Base-by-base conservation (phyloP, 495 filamentous ascomycete genomes). In the Evansstolkia leycettana region DNA sequence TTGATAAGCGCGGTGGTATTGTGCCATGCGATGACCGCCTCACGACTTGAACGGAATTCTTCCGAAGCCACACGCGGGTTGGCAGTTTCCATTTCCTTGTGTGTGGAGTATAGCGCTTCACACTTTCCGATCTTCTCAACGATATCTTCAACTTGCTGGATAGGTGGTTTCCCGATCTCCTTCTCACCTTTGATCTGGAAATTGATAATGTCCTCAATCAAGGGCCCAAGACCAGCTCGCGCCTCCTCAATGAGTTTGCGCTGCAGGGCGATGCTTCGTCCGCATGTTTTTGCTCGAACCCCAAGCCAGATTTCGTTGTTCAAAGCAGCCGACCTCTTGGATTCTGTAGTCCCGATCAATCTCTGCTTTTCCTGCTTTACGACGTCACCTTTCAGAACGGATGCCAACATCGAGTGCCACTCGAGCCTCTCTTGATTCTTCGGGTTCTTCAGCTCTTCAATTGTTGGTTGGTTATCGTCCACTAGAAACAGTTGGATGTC, bases 1-100 rank as follows among this genome's bases (percentile, higher is more conserved):
- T 88, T 94, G 64, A 98, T 96, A 46, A 96, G 77, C 50, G 88
- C 75, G n/a, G 89, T 96, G 28, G 88, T 94, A 54, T 95, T 96
- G 58, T 94, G 80, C 90, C 90, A 98, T 0, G 92, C 76, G 38
- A 93, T 79, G 36, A 98, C 74, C 19, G 90, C 77, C 41, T 89
- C 84, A 46, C 80, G 86, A 26, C 82, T 87, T 29, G 85, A 75
- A 32, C 67, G 62, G 52, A 84, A 96, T 16, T 77, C 69, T 3
- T 71, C 64, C 5, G 87, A 92, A 7, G 72, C 78, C 14, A 78
- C 76, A 28, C 78, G 64, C 10, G 82, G 78, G 45, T 94, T 76
- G 10, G 76, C 80, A 11, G 50, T 47, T 43, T 80, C 76, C 45
- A 98, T 70, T 17, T 81, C 76, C 25, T 69, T 69, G 42, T 73